These are phyloP conservation scores for Sporothrix brasiliensis DNA, from an alignment of 2,329 filamentous ascomycete species.

Conservation along the genomic window DNA sequence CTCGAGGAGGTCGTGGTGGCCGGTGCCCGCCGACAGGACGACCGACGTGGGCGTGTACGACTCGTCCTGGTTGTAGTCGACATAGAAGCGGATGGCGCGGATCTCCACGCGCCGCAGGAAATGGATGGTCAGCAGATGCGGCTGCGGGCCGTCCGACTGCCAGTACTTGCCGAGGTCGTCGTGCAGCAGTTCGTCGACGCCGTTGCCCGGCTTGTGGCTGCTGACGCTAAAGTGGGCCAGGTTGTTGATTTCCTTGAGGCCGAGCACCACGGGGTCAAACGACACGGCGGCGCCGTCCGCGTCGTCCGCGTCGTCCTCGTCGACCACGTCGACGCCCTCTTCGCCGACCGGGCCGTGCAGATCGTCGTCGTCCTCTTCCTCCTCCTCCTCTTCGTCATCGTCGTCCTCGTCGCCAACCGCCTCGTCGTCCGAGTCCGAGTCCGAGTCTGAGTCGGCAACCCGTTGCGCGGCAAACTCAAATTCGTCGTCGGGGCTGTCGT, in stretches of 20 bases:
- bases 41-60: slow-evolving; percentile 96
- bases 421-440: slow-evolving; percentile 32
- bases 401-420: slow-evolving; percentile 35
- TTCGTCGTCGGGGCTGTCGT: slow-evolving; percentile 32
- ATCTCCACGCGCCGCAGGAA: slow-evolving; percentile 83
- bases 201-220: slow-evolving; percentile 78
- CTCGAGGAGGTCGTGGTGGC: slow-evolving; percentile 86
- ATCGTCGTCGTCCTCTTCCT: slow-evolving; percentile 33
- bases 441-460: slow-evolving; percentile 31
- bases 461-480: neutral
- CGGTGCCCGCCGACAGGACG: slow-evolving; percentile 83
- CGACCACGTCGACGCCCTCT: slow-evolving; percentile 32
- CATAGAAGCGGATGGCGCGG: slow-evolving; percentile 75
- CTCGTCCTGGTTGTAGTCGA: slow-evolving; percentile 92
- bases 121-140: slow-evolving; percentile 77
- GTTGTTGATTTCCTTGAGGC: slow-evolving; percentile 82
- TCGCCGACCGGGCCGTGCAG: slow-evolving; percentile 31
- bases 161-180: slow-evolving; percentile 75
- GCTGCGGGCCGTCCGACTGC: slow-evolving; percentile 88
- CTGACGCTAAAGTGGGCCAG: slow-evolving; percentile 82
- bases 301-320: slow-evolving; percentile 27
- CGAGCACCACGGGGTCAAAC: slow-evolving; percentile 58
- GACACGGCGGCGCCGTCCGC: slow-evolving; percentile 31
- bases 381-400: slow-evolving; percentile 32
- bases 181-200: slow-evolving; percentile 73